These are phyloP conservation scores for Rugonectria rugulosa DNA, from an alignment of 2,329 filamentous ascomycete genomes.

Conservation along the genomic window DNA sequence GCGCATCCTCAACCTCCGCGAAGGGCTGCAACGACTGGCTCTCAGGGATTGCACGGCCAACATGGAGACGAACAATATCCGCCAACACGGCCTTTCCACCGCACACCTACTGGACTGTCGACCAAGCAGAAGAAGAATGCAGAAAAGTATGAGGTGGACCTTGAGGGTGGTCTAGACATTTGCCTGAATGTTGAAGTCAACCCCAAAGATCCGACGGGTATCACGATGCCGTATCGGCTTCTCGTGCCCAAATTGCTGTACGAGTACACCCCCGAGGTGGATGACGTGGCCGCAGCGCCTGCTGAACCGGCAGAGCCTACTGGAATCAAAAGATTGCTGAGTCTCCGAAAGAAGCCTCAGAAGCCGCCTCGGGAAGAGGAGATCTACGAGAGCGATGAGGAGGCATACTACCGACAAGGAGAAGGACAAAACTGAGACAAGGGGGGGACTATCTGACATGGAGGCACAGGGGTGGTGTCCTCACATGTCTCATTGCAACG, in stretches of 20 bases:
- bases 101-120: slow-evolving; percentile 74
- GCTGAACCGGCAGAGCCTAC: slow-evolving; percentile 30
- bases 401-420: slow-evolving; percentile 19
- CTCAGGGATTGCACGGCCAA: slow-evolving; percentile 38
- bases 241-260: slow-evolving; percentile 81
- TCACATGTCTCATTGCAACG: too few relatives aligned
- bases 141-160: slow-evolving; percentile 69
- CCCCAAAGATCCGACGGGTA: slow-evolving; percentile 83
- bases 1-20: slow-evolving; percentile 48
- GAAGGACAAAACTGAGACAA: slow-evolving; percentile 3
- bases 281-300: slow-evolving; percentile 33
- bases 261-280: slow-evolving; percentile 55
- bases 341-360: slow-evolving; percentile 49
- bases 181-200: slow-evolving; percentile 90
- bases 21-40: slow-evolving; percentile 41
- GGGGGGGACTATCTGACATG: not conserved
- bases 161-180: slow-evolving; percentile 86
- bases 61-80: slow-evolving; percentile 30
- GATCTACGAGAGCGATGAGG: slow-evolving; percentile 38
- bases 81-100: slow-evolving; percentile 61
- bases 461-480: not conserved
- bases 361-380: slow-evolving; percentile 31
- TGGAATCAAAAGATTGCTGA: slow-evolving; percentile 55
- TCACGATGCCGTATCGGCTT: slow-evolving; percentile 86
- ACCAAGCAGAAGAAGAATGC: slow-evolving; percentile 65